Evolutionary conservation across 2,329 filamentous ascomycete species (phyloP).

Genomic region (Alternaria ethzedia): DNA sequence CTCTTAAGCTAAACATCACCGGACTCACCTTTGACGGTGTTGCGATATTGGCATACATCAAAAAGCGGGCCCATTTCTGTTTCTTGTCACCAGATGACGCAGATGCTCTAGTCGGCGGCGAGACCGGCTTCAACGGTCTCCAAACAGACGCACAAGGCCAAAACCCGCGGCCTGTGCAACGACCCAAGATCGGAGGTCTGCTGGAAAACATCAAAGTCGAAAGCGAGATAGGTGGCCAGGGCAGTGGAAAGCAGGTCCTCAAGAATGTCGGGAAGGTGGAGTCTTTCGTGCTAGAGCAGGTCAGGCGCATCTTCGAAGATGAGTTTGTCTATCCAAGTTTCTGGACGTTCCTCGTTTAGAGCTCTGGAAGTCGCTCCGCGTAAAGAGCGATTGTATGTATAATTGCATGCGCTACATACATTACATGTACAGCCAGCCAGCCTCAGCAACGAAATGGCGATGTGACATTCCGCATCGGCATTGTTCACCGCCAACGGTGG

Average conservation of each 20-base stretch:
- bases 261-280: conserved; percentile 99
- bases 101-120: conserved; percentile 64
- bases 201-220: conserved; percentile 94
- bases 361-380: background rate
- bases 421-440: background rate
- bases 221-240: conserved; percentile 94
- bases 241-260: conserved; percentile 89
- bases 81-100: conserved; percentile 94
- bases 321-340: conserved; percentile 98
- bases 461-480: conserved; percentile 5
- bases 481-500: conserved; percentile 3
- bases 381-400: background rate
- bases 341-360: conserved; percentile 90
- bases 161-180: conserved; percentile 33
- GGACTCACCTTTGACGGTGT: conserved; percentile 95
- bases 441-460: background rate
- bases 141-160: conserved; percentile 34
- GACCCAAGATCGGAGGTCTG: conserved; percentile 70
- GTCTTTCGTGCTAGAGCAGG: conserved; percentile 94
- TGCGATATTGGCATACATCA: conserved; percentile 88
- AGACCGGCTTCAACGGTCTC: conserved; percentile 45
- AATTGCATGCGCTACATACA: background rate
- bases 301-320: conserved; percentile 95
- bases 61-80: conserved; percentile 88
- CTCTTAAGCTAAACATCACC: conserved; percentile 92